phyloP scores from a whole-genome alignment of 2,329 filamentous ascomycete species.

The Colletotrichum neosansevieriae region DNA sequence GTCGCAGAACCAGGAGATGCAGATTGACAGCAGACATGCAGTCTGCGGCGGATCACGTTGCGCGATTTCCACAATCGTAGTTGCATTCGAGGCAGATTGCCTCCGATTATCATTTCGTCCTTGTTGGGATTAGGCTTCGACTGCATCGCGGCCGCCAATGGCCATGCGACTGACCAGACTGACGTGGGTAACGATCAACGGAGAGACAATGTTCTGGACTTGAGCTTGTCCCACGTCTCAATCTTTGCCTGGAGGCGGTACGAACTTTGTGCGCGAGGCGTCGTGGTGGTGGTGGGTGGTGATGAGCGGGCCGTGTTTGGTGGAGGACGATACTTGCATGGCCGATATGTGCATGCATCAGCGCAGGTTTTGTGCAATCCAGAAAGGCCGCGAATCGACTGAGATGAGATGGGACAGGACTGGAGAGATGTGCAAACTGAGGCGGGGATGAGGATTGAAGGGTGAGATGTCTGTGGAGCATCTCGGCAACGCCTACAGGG shows the following conservation, averaged over 20 bases:
- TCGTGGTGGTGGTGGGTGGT: neutral
- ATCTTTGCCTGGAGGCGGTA: neutral
- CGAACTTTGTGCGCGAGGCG: no score
- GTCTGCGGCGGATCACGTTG: conserved; percentile 1
- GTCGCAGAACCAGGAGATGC: neutral
- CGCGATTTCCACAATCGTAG: conserved; percentile 28
- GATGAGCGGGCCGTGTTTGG: neutral
- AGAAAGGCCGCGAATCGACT: neutral
- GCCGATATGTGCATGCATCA: conserved; percentile 33
- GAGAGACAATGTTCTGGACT: conserved; percentile 6
- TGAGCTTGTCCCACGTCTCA: neutral
- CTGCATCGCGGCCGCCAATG: neutral
- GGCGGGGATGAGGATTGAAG: no score
- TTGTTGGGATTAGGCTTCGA: conserved; percentile 7
- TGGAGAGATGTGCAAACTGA: no score
- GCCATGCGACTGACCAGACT: neutral
- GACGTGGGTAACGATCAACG: conserved; percentile 20
- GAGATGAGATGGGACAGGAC: no score
- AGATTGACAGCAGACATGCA: no score
- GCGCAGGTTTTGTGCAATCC: conserved; percentile 11
- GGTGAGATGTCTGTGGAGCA: neutral
- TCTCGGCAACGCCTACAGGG: conserved; percentile 6
- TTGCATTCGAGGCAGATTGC: conserved; percentile 23
- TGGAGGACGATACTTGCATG: conserved; percentile 9
- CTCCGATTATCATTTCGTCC: conserved; percentile 26